phyloP scores from a whole-genome alignment of 2,329 filamentous ascomycete genomes.

The Penicillium thymicola region DNA sequence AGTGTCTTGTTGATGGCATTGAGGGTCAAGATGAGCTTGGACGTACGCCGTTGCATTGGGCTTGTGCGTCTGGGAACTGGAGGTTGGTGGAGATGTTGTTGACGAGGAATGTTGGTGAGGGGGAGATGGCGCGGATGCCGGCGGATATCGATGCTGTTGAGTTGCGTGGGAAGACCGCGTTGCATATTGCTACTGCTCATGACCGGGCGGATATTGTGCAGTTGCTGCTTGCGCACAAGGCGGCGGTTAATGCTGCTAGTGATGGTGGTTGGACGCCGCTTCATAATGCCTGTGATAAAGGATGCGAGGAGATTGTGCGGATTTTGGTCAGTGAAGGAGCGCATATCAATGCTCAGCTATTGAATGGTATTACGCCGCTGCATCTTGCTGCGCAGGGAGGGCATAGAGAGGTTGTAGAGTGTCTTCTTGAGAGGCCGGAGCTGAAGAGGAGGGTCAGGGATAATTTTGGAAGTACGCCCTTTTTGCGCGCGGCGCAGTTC shows the following conservation, averaged over 20 bases:
- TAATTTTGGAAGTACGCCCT: constrained; percentile 42
- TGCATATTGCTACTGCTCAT: constrained; percentile 51
- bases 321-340: constrained; percentile 41
- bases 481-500: constrained; percentile 41
- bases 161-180: constrained; percentile 42
- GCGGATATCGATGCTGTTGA: constrained; percentile 46
- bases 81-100: constrained; percentile 50
- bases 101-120: constrained; percentile 21
- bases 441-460: constrained; percentile 34
- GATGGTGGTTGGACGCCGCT: constrained; percentile 54
- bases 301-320: constrained; percentile 44
- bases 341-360: constrained; percentile 37
- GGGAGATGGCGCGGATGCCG: not conserved
- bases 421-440: constrained; percentile 32
- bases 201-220: constrained; percentile 37
- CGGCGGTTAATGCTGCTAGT: constrained; percentile 47
- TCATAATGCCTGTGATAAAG: constrained; percentile 54
- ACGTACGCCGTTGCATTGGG: constrained; percentile 57
- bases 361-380: constrained; percentile 40
- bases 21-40: constrained; percentile 45
- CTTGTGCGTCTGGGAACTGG: constrained; percentile 55
- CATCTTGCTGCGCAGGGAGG: constrained; percentile 42
- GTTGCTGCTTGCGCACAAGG: constrained; percentile 45
- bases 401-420: constrained; percentile 37
- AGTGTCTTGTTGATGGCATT: constrained; percentile 41